Evolutionary conservation across 1,284 basidiomycete genomes (phyloP).

Genomic region (Naganishia sp.): DNA sequence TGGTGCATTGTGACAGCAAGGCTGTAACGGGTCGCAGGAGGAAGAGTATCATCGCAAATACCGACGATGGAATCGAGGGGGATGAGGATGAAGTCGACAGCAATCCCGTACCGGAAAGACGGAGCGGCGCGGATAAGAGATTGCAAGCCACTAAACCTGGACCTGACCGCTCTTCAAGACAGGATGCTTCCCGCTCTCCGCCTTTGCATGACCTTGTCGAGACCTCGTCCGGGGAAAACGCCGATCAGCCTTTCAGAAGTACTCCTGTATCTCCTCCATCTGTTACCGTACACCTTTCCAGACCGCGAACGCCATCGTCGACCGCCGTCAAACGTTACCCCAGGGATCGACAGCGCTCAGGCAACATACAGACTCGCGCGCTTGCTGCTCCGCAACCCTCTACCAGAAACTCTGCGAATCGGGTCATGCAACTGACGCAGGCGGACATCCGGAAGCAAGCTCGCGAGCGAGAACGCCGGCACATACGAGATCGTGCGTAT

Average conservation of each 20-base stretch:
- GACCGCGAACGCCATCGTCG: conserved; percentile 4
- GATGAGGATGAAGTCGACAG: not conserved
- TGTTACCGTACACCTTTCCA: not conserved
- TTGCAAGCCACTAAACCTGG: not conserved
- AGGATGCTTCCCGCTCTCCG: not conserved
- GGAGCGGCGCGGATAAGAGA: not conserved
- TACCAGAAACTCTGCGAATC: conserved; percentile 2
- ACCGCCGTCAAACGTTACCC: conserved; percentile 4
- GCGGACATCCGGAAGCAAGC: conserved; percentile 22
- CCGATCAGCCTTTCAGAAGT: too few relatives aligned
- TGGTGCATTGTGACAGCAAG: not conserved
- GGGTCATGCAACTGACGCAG: not conserved
- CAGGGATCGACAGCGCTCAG: conserved; percentile 22
- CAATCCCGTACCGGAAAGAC: not conserved
- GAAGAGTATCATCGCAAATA: conserved; percentile 3
- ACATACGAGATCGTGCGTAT: conserved; percentile 38
- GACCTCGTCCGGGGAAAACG: not conserved
- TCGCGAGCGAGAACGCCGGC: conserved; percentile 20
- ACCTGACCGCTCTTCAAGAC: too few relatives aligned
- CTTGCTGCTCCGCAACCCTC: conserved; percentile 1
- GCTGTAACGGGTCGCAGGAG: conserved; percentile 5
- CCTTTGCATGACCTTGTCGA: not conserved
- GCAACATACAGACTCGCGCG: not conserved
- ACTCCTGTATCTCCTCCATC: not conserved
- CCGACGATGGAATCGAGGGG: conserved; percentile 1